phyloP scores from a whole-genome alignment of 169 alveolate genomes.

The Eimeria falciformis region DNA sequence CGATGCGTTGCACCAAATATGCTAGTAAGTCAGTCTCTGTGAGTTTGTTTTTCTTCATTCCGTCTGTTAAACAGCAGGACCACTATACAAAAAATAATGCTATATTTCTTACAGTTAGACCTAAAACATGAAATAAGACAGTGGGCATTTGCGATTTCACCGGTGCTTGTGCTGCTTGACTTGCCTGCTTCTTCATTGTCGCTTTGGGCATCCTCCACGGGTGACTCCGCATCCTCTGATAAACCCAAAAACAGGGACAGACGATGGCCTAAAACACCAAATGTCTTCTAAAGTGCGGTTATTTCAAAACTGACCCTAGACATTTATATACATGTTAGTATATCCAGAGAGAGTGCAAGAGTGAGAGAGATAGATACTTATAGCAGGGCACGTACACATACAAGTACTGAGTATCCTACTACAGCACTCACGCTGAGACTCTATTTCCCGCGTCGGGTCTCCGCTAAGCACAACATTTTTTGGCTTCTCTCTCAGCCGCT shows the following conservation, averaged over 20 bases:
- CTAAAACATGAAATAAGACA: no score
- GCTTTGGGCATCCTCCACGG: slow-evolving; percentile 24
- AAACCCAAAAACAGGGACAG: not conserved
- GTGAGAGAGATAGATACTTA: no score
- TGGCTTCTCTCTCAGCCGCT: not conserved
- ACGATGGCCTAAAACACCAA: no score
- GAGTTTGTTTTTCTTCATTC: not conserved
- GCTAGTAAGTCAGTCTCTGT: slow-evolving; percentile 28
- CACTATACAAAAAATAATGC: not conserved
- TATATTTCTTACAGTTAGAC: no score
- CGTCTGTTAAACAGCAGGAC: not conserved
- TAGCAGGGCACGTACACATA: no score
- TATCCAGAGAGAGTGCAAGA: no score
- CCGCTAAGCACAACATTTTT: slow-evolving; percentile 7
- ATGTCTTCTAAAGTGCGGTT: no score
- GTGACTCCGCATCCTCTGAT: not conserved
- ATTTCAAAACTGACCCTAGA: no score
- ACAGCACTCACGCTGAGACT: not conserved
- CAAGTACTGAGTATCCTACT: no score
- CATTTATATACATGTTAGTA: no score
- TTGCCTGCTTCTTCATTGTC: slow-evolving; percentile 62
- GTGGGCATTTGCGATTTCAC: no score
- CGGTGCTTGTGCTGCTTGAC: not conserved
- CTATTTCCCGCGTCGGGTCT: slow-evolving; percentile 27
- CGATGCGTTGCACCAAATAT: slow-evolving; percentile 52